These are phyloP conservation scores for Gautieria morchelliformis DNA, from an alignment of 768 basidiomycete genomes.

Conservation along the genomic window DNA sequence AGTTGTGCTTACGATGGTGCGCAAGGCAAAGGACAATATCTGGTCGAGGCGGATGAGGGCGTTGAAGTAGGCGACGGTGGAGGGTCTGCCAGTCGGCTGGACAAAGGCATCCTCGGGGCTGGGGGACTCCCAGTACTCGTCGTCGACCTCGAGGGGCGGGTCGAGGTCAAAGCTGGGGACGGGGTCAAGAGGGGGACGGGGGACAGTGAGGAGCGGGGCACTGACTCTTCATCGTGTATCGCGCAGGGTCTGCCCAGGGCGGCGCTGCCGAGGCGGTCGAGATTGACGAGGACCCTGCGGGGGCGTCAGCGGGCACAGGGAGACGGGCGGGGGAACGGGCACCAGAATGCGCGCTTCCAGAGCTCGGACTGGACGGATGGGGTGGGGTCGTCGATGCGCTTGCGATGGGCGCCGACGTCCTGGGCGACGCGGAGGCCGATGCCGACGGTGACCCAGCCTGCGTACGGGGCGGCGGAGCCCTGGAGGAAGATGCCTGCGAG, in stretches of 20 bases:
- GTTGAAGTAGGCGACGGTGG: constrained; percentile 46
- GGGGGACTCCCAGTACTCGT: constrained; percentile 62
- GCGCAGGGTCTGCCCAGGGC: constrained; percentile 61
- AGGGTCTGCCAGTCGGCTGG: constrained; percentile 53
- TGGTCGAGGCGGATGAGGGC: constrained; percentile 46
- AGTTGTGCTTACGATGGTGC: constrained; percentile 40
- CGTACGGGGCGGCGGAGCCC: constrained; percentile 50
- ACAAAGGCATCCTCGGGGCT: constrained; percentile 50
- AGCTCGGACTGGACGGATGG: constrained; percentile 58
- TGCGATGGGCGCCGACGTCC: constrained; percentile 65
- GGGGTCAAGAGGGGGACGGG: constrained; percentile 17
- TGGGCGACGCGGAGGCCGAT: constrained; percentile 63
- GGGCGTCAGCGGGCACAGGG: constrained; percentile 4
- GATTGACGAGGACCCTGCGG: constrained; percentile 9
- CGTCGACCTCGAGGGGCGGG: constrained; percentile 66
- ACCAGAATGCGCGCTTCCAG: constrained; percentile 51
- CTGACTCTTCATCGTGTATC: constrained; percentile 68
- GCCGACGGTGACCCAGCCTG: constrained; percentile 57
- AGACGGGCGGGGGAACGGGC: constrained; percentile 16
- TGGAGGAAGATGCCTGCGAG: constrained; percentile 39
- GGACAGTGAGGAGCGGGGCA: constrained; percentile 16
- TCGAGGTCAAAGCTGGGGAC: constrained; percentile 59
- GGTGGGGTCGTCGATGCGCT: constrained; percentile 24
- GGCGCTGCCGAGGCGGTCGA: constrained; percentile 25
- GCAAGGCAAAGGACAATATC: constrained; percentile 49